Evolutionary conservation across 2,329 filamentous ascomycete genomes (phyloP), one percentile per base, ranked within the genome.

Genomic region (Sporothrix luriei): DNA sequence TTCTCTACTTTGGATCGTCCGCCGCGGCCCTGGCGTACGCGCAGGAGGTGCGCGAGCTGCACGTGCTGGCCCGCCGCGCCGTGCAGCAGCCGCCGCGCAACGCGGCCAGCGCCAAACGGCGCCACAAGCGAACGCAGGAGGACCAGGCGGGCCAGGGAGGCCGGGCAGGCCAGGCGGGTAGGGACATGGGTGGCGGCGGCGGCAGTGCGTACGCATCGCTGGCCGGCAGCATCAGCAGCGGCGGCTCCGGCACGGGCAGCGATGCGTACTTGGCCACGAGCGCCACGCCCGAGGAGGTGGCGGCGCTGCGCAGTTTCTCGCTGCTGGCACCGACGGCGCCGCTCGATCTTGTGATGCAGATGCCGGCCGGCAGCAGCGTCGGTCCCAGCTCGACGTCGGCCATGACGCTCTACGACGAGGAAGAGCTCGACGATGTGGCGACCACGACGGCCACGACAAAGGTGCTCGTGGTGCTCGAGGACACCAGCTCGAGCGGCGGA

Each of bases 1-100:
- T 86, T 78, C 80, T 94, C 69, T 82, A 91, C 68, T 94, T 94
- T 81, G 82, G 85, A 71, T 84, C 82, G 26, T 76, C 80, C 21
- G 79, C 82, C n/a, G 85, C 88, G 14, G 90, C 91, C 0, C 77
- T 80, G 9, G 82, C 85, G 52, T 94, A 91, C 78, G 83, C 85
- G 68, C 80, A 82, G 29, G 85, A 88, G 71, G 82, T 84, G 0
- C 75, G 78, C 10, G 80, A 84, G 6, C 78, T 90, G 19, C 84
- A 87, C 59, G 33, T 49, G 49, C 79, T 76, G 74, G 75, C 68
- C 62, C 69, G 66, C 73, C 72, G 54, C 46, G 54, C 71, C 57
- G 75, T 81, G 74, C 65, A 66, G 59, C 64, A 71, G 49, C 66
- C 66, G 14, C 68, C 65, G 26, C 62, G 80, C 79, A 77, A 66